Base-by-base conservation (phyloP, 148 eudicot genomes). In the Silene conica region DNA sequence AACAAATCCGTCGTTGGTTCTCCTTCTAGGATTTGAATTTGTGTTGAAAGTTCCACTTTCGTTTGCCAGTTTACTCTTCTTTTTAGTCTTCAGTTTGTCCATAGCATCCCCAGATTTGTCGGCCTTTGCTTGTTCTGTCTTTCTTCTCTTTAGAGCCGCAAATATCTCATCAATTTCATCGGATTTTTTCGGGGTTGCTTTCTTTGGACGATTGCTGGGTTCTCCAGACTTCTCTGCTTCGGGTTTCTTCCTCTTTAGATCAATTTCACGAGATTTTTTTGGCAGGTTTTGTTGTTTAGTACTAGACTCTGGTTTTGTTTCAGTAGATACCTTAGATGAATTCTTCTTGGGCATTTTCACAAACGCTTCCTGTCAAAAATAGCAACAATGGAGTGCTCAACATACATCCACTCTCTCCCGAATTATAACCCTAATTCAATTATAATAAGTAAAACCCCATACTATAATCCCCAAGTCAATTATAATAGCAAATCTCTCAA, bases 131-230 rank as follows among this genome's bases (percentile, higher is more conserved):
- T 63, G 41, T 45, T 79, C 87, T 1, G 79, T 56, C 55, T 83
- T 87, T 82, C 83, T 85, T 73, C 84, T 80, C 85, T 88, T 90
- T 72, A 71, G 79, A 46, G 73, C 77, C 6, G 86, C 80, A 67
- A 91, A 91, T 43, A 91, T 89, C 13, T 87, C 89, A 52, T 89
- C 93, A 28, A 89, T 81, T 77, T 77, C 83, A 69, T 81, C 67
- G 0, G 16, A 21, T 74, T 71, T 66, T 38, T 75, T 75, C 48
- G 68, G 68, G 75, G 70, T 82, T 66, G 21, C 82, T 70, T 70
- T 72, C 41, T 74, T 67, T 10, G 74, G 52, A 10, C 78, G 79
- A 25, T 62, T 57, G 57, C 65, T 74, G 43, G 73, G 52, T 10
- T 63, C 76, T 11, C 10, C 63, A 9, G 26, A 60, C 65, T 75